A percentile compares a stretch with the other conserved stretches of the same genome.
Conservation (phyloP, 768 basidiomycete species). For the Trametes sanguinea region DNA sequence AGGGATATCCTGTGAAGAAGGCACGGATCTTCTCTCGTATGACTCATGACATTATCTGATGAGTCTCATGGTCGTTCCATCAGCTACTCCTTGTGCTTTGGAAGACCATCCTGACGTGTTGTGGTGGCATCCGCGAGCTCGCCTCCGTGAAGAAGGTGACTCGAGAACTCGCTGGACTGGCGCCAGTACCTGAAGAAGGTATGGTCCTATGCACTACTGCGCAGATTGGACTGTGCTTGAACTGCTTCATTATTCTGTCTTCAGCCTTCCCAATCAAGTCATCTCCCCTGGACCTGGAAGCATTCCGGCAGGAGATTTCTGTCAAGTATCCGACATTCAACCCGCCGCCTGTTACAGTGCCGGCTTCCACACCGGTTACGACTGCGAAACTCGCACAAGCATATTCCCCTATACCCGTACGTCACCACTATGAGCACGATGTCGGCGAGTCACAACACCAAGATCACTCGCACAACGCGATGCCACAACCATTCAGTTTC, state of each 20-base stretch:
- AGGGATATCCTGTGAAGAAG: slow-evolving; percentile 98
- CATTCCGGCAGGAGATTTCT: slow-evolving; percentile 86
- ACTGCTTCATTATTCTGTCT: slow-evolving; percentile 1
- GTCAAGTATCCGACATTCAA: slow-evolving; percentile 96
- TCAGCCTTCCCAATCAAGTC: slow-evolving; percentile 78
- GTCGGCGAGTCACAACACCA: slow-evolving; percentile 55
- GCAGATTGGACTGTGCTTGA: background rate
- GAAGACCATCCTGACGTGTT: slow-evolving; percentile 91
- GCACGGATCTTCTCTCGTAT: slow-evolving; percentile 39
- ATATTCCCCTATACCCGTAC: slow-evolving; percentile 88
- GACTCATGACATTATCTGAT: slow-evolving; percentile 17
- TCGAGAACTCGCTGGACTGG: slow-evolving; percentile 81
- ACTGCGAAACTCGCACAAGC: slow-evolving; percentile 82
- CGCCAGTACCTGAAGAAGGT: slow-evolving; percentile 51
- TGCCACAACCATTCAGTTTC: slow-evolving; percentile 35
- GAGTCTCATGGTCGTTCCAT: slow-evolving; percentile 7
- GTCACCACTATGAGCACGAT: slow-evolving; percentile 92
- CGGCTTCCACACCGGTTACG: slow-evolving; percentile 34
- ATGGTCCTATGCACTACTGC: slow-evolving; percentile 26
- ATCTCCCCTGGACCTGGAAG: slow-evolving; percentile 85
- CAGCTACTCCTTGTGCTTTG: slow-evolving; percentile 92
- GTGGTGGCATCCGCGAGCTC: slow-evolving; percentile 90
- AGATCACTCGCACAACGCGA: slow-evolving; percentile 38
- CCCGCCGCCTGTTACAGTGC: slow-evolving; percentile 47
- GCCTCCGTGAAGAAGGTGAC: slow-evolving; percentile 80